Base-by-base conservation (phyloP, 169 alveolate species). In the Cryptosporidium viatorum region DNA sequence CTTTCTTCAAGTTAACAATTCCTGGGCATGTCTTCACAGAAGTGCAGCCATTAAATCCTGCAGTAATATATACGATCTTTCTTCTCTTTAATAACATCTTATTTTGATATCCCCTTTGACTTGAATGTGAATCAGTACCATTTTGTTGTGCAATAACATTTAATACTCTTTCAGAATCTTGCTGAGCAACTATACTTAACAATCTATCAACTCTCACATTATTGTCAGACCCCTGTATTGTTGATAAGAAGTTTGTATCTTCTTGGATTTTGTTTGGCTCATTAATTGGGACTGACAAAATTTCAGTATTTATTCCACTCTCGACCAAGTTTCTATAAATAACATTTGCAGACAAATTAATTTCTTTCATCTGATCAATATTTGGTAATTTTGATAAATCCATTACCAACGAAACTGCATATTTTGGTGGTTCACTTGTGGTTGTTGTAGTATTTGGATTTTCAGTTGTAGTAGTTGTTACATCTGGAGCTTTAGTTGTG, bases 381-480 rank as follows among this genome's bases (percentile, higher is more conserved):
- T 80, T 80, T 59, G 89, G 89, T 21, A 80, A 69, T 62, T 80
- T 80, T 1, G 89, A 80, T 23, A 80, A 21, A 48, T 80, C 89
- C 89, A 80, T 80, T 14, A 80, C 89, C 41, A 80, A 48, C 2
- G 89, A 80, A 41, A 80, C 89, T 29, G 74, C 89, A 80, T 80
- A 80, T 43, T 80, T 80, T 45, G 71, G 69, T 51, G 69, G 52
- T 48, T 51, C 85, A 6, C 59, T 43, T 59, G 60, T 41, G 23
- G 89, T 80, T 43, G 74, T 41, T 12, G 71, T 51, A 18, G 43
- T 59, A 18, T 62, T 41, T 48, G 55, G 55, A 48, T 48, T 3
- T 2, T 16, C 21, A 59, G 60, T n/a, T n/a, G 35, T 37, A 23
- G 62, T 75, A 0, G 86, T n/a, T 58, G 86, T 75, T 31, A 45